phyloP scores from a whole-genome alignment of 2,329 filamentous ascomycete species.

The Penicillium sp. region DNA sequence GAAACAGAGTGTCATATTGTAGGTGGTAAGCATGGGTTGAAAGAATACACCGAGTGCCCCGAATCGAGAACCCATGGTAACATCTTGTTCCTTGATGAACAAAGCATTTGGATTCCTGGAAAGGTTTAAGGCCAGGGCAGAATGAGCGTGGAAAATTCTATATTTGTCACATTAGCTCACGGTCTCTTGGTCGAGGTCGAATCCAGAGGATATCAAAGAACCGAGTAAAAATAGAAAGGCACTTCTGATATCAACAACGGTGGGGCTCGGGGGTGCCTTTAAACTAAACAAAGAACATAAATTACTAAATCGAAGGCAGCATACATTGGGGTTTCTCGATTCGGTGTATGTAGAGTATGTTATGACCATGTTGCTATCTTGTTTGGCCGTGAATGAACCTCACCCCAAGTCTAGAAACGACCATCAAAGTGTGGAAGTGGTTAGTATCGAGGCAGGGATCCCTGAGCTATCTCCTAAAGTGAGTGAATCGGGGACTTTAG shows the following conservation, averaged over 20 bases:
- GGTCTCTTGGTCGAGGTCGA: neutral
- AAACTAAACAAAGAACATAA: neutral
- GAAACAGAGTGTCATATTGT: slow-evolving; percentile 2
- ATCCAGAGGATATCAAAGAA: neutral
- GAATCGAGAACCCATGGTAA: neutral
- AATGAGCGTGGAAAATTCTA: neutral
- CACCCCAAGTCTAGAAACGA: neutral
- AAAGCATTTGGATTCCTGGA: neutral
- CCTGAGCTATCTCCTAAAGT: accelerated
- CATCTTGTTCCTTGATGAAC: neutral
- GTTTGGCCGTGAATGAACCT: neutral
- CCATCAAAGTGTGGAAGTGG: neutral
- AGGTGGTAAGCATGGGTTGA: slow-evolving; percentile 1
- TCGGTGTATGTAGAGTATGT: neutral
- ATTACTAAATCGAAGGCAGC: neutral
- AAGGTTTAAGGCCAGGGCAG: neutral
- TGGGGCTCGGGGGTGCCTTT: neutral
- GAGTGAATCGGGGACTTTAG: neutral
- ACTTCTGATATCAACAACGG: neutral
- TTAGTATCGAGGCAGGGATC: neutral
- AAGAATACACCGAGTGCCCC: neutral
- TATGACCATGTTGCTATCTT: neutral
- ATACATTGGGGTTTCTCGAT: neutral
- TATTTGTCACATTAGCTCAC: neutral
- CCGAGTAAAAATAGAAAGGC: neutral